Percentiles rank a stretch among this genome's conserved stretches.
Conservation (phyloP, 1,284 basidiomycete species). For the Cutaneotrichosporon spelunceum region DNA sequence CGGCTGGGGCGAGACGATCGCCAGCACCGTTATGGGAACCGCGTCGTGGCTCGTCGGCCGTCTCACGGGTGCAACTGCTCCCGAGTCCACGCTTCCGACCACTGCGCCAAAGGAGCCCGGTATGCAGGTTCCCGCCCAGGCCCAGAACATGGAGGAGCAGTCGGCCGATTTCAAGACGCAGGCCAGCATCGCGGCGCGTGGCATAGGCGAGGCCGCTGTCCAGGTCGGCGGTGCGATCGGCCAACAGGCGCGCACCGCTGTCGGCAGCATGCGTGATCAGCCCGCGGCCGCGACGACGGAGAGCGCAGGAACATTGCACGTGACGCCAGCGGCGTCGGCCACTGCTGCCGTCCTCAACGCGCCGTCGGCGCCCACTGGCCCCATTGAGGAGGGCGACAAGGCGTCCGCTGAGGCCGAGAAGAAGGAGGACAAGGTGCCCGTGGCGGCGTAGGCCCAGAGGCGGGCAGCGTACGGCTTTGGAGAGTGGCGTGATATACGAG, state of each 20-base stretch:
- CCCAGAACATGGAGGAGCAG: background rate
- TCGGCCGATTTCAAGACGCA: constrained; percentile 26
- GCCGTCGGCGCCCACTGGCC: background rate
- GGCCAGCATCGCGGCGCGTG: constrained; percentile 42
- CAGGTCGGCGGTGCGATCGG: constrained; percentile 40
- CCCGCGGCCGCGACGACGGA: constrained; percentile 8
- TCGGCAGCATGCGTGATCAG: constrained; percentile 28
- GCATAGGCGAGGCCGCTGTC: constrained; percentile 37
- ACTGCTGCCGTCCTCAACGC: constrained; percentile 9
- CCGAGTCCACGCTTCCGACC: constrained; percentile 23
- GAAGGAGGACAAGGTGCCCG: background rate
- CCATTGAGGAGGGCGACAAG: background rate
- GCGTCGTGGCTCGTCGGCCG: constrained; percentile 10
- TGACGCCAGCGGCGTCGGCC: background rate
- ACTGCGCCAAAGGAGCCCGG: constrained; percentile 23
- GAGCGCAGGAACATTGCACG: background rate
- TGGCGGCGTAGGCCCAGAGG: background rate
- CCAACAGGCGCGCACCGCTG: constrained; percentile 36
- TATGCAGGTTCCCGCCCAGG: constrained; percentile 22
- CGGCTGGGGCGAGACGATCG: constrained; percentile 47
- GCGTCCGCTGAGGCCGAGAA: background rate
- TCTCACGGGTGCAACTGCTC: constrained; percentile 8
- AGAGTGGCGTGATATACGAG: background rate
- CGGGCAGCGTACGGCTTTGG: background rate
- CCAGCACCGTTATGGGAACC: constrained; percentile 18